Percentiles rank a stretch among this genome's conserved stretches.
Evolutionary conservation across 2,329 filamentous ascomycete genomes (phyloP).

Genomic region (Colletotrichum liaoningense): DNA sequence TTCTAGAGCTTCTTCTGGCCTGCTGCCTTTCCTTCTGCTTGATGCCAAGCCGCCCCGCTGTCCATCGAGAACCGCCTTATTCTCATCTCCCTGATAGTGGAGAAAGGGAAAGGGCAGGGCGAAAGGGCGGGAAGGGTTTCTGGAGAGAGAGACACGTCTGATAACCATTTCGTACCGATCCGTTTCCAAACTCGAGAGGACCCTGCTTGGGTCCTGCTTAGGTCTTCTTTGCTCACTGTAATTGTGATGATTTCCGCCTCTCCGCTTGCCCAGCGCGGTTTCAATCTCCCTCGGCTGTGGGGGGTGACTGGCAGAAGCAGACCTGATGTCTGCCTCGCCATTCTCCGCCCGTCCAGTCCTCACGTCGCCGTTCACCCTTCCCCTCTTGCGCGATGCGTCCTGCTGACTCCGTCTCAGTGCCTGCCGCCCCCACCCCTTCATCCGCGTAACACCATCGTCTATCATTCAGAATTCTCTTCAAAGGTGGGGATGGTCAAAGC

Average conservation of each 20-base stretch:
- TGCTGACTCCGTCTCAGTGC: not conserved
- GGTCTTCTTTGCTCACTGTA: not conserved
- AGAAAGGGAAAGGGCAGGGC: not conserved
- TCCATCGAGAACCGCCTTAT: not conserved
- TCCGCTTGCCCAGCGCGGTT: slow-evolving; percentile 3
- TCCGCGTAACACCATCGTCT: not conserved
- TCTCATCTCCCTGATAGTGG: slow-evolving; percentile 13
- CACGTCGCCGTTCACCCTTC: not conserved
- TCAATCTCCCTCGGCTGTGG: slow-evolving; percentile 20
- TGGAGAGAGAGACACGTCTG: not conserved
- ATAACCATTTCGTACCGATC: not conserved
- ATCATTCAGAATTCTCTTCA: not conserved
- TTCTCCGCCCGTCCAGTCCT: not conserved
- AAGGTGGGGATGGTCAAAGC: not conserved
- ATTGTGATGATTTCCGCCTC: not conserved
- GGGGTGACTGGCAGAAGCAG: not conserved
- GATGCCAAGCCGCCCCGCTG: not conserved
- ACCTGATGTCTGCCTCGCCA: not conserved
- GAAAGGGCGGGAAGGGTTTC: not conserved
- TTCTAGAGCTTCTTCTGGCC: not conserved
- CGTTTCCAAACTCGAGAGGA: not conserved
- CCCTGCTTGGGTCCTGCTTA: slow-evolving; percentile 9
- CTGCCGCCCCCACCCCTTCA: not conserved
- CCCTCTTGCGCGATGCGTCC: not conserved
- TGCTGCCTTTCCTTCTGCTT: not conserved